A percentile compares a stretch with the other conserved stretches of the same genome.
phyloP scores from a whole-genome alignment of 208 protist species.

The Borovskyia barvae region DNA sequence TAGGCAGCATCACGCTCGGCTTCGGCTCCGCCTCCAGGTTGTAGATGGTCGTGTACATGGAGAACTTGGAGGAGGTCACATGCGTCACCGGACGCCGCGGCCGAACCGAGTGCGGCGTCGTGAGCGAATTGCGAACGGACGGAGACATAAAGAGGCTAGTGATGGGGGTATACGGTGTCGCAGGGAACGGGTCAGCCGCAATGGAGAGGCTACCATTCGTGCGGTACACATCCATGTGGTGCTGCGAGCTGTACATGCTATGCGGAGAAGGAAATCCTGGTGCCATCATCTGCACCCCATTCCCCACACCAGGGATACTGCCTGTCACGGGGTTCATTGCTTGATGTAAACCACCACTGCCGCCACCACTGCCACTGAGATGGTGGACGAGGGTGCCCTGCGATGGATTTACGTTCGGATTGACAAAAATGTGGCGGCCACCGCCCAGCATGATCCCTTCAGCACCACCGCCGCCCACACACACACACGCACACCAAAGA shows the following conservation, averaged over 20 bases:
- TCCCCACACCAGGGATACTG: conserved; percentile 19
- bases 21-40: conserved; percentile 75
- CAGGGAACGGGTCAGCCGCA: conserved; percentile 68
- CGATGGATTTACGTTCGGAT: too few species aligned
- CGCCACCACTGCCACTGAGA: neutral
- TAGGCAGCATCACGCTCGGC: conserved; percentile 55
- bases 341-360: neutral
- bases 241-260: conserved; percentile 66
- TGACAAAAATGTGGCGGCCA: neutral
- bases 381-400: neutral
- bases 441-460: conserved; percentile 7
- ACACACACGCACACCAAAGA: conserved; percentile 13
- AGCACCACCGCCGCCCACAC: neutral
- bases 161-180: conserved; percentile 77
- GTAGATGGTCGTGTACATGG: conserved; percentile 86
- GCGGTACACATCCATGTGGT: conserved; percentile 61
- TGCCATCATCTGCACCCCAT: conserved; percentile 33
- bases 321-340: conserved; percentile 26
- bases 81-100: conserved; percentile 56
- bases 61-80: conserved; percentile 84
- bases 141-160: conserved; percentile 74
- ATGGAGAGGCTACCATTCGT: conserved; percentile 47
- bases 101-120: conserved; percentile 27
- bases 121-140: conserved; percentile 48
- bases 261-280: conserved; percentile 50